phyloP scores from a whole-genome alignment of 371 early-diverging fungal species.

The Mucor circinelloides region DNA sequence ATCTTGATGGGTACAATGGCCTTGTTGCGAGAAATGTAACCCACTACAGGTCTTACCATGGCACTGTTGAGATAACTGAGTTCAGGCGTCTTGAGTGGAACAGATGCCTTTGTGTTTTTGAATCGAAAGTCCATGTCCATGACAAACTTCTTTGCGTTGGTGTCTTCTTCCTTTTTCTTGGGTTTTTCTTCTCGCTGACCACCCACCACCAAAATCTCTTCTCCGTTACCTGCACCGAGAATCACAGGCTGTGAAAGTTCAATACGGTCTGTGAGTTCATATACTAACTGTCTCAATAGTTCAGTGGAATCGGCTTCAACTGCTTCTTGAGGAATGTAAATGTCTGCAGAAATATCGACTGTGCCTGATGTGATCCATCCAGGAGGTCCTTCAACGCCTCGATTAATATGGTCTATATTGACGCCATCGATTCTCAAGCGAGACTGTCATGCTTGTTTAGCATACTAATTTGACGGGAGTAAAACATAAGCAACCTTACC shows the following conservation, averaged over 20 bases:
- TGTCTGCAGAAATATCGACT: slow-evolving; percentile 80
- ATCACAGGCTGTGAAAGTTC: slow-evolving; percentile 63
- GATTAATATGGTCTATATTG: slow-evolving; percentile 89
- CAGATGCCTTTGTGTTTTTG: slow-evolving; percentile 87
- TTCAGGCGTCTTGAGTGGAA: slow-evolving; percentile 77
- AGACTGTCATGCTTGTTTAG: slow-evolving; percentile 45
- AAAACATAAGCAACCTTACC: no score
- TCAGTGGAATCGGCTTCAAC: slow-evolving; percentile 56
- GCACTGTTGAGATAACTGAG: slow-evolving; percentile 82
- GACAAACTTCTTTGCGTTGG: slow-evolving; percentile 33
- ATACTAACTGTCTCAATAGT: slow-evolving; percentile 68
- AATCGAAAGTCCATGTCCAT: slow-evolving; percentile 82
- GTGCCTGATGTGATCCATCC: slow-evolving; percentile 93
- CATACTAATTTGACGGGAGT: background rate
- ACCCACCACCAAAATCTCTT: slow-evolving; percentile 48
- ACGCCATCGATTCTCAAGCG: slow-evolving; percentile 89
- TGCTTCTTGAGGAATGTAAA: slow-evolving; percentile 71
- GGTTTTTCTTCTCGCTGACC: slow-evolving; percentile 15
- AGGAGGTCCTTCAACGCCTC: slow-evolving; percentile 86
- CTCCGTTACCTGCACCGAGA: slow-evolving; percentile 54
- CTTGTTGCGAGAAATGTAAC: slow-evolving; percentile 91
- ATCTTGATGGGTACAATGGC: slow-evolving; percentile 84
- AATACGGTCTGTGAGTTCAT: slow-evolving; percentile 79
- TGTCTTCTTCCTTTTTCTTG: slow-evolving; percentile 14
- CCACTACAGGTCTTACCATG: slow-evolving; percentile 91